phyloP scores from a whole-genome alignment of 116 monocot species.

The Cymodocea nodosa region DNA sequence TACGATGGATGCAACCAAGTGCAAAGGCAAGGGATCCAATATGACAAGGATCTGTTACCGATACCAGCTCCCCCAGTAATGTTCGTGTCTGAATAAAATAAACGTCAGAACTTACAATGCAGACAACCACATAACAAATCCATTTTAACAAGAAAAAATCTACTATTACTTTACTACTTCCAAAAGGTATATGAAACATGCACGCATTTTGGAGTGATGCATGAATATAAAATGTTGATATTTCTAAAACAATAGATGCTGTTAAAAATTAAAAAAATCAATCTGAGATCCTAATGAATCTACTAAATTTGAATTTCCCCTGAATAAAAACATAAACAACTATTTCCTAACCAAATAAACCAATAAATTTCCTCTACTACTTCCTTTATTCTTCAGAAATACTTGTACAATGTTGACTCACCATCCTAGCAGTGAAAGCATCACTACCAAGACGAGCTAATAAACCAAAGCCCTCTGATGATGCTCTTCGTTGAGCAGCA shows the following conservation, averaged over 20 bases:
- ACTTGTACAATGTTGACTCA: constrained; percentile 14
- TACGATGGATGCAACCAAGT: constrained; percentile 87
- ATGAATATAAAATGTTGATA: too few relatives aligned
- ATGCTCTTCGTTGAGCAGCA: constrained; percentile 77
- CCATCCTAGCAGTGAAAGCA: constrained; percentile 85
- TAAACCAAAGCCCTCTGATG: constrained; percentile 83
- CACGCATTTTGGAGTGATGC: too few relatives aligned
- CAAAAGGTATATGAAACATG: too few relatives aligned
- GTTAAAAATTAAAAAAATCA: too few relatives aligned
- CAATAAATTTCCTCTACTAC: too few relatives aligned
- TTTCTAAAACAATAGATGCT: too few relatives aligned
- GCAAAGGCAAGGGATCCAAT: constrained; percentile 77
- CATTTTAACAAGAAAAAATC: too few relatives aligned
- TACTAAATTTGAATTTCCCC: too few relatives aligned
- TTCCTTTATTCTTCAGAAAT: neutral
- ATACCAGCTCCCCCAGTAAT: constrained; percentile 60
- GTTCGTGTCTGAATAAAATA: constrained; percentile 41
- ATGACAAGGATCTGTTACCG: constrained; percentile 54
- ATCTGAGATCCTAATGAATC: too few relatives aligned
- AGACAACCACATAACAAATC: neutral
- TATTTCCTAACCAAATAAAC: too few relatives aligned
- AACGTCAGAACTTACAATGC: neutral
- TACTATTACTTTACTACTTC: too few relatives aligned
- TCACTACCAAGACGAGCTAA: constrained; percentile 87
- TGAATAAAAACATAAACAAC: too few relatives aligned